A percentile compares a stretch with the other conserved stretches of the same genome.
These are phyloP conservation scores for Cunninghamia lanceolata DNA, from an alignment of 75 land plant species.

Conservation along the genomic window DNA sequence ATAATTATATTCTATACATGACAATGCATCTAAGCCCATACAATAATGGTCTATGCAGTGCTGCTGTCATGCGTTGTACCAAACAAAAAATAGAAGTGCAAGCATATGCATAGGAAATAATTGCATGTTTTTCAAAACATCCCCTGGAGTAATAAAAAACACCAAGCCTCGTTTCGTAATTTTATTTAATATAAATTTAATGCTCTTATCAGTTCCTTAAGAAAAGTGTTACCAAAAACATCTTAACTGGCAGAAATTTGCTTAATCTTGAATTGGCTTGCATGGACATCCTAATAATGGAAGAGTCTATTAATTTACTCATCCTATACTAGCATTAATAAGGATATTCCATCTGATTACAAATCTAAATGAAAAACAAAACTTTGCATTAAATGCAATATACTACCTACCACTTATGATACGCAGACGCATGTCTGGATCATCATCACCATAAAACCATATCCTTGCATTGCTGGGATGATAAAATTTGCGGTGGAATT, in stretches of 20 bases:
- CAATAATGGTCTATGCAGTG: not conserved
- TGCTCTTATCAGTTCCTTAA: not conserved
- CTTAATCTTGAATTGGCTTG: not conserved
- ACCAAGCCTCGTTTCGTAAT: not conserved
- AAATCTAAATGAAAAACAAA: not conserved
- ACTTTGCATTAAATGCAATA: not conserved
- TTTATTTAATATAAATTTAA: not conserved
- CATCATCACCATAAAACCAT: constrained; percentile 99
- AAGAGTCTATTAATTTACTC: not conserved
- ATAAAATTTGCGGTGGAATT: constrained; percentile 90
- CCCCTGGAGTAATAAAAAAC: not conserved
- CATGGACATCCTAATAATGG: not conserved
- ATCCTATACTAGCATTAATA: not conserved
- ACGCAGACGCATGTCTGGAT: constrained; percentile 76
- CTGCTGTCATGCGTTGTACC: not conserved
- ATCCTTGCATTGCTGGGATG: constrained; percentile 99
- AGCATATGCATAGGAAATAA: not conserved
- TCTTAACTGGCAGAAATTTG: not conserved
- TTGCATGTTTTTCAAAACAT: not conserved
- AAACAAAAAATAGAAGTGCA: not conserved
- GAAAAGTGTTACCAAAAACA: not conserved
- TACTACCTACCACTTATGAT: constrained; percentile 69
- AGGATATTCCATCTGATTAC: not conserved
- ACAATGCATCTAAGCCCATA: not conserved
- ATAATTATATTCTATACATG: not conserved